phyloP scores from a whole-genome alignment of 495 filamentous ascomycete genomes.

The Apiosordaria backusii region DNA sequence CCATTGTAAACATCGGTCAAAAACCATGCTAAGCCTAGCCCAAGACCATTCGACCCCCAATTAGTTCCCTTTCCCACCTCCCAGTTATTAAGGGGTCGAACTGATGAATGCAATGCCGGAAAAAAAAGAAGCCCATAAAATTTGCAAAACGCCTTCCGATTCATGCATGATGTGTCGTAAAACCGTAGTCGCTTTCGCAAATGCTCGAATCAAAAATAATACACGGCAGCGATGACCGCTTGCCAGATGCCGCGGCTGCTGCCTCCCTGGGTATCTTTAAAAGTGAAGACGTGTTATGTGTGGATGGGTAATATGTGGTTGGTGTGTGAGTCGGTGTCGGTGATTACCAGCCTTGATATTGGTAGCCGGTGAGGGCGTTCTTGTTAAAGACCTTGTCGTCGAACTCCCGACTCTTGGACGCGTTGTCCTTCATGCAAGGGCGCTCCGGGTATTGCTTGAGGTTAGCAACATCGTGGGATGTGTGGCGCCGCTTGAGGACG shows the following conservation, averaged over 20 bases:
- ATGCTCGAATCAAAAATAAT: conserved; percentile 38
- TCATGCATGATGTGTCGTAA: conserved; percentile 43
- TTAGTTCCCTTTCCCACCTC: neutral
- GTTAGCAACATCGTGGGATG: conserved; percentile 82
- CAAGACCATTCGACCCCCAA: conserved; percentile 30
- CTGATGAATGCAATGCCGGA: conserved; percentile 30
- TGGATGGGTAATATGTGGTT: conserved; percentile 12
- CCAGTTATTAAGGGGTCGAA: conserved; percentile 20
- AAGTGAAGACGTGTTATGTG: conserved; percentile 29
- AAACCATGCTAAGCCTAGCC: conserved; percentile 27
- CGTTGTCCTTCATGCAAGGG: conserved; percentile 47
- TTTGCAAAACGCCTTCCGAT: conserved; percentile 41
- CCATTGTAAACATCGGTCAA: conserved; percentile 36
- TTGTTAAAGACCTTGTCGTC: conserved; percentile 51
- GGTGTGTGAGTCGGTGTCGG: conserved; percentile 11
- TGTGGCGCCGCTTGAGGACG: conserved; percentile 86
- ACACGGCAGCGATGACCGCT: conserved; percentile 37
- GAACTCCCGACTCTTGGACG: conserved; percentile 9
- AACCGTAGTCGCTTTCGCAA: conserved; percentile 32
- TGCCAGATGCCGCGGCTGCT: conserved; percentile 27
- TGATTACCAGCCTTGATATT: conserved; percentile 52
- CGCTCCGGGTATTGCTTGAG: conserved; percentile 70
- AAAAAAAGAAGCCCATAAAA: conserved; percentile 12
- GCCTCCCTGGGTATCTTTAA: conserved; percentile 31
- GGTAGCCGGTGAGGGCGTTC: conserved; percentile 48